Conservation (phyloP, 1,139 yeast genomes). For the Pichia sp. region DNA sequence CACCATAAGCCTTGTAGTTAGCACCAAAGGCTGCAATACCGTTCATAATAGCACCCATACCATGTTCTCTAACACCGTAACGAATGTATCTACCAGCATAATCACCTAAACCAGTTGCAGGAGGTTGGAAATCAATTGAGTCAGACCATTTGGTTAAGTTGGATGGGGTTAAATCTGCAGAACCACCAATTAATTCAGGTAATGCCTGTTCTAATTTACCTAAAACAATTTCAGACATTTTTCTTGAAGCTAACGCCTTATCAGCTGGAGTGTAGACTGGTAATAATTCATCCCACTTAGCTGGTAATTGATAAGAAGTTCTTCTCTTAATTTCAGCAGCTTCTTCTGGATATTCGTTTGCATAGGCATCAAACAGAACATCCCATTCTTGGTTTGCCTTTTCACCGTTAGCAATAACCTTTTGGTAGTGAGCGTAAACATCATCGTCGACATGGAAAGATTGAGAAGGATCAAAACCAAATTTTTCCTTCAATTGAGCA, state of each 20-base stretch:
- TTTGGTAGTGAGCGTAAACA: constrained; percentile 64
- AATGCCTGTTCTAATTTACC: constrained; percentile 54
- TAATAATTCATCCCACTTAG: constrained; percentile 68
- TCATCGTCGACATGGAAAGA: constrained; percentile 75
- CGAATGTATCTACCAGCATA: constrained; percentile 92
- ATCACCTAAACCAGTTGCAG: constrained; percentile 72
- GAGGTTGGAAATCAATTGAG: constrained; percentile 92
- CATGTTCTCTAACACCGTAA: constrained; percentile 99
- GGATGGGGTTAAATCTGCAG: constrained; percentile 97
- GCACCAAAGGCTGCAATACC: constrained; percentile 97
- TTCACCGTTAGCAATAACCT: constrained; percentile 56
- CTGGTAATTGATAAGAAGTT: constrained; percentile 74
- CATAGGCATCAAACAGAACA: constrained; percentile 52
- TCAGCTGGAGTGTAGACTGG: constrained; percentile 79
- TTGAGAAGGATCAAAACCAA: constrained; percentile 87
- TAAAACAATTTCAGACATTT: constrained; percentile 81
- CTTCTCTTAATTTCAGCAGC: constrained; percentile 84
- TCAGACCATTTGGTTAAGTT: constrained; percentile 87
- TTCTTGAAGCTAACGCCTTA: constrained; percentile 88
- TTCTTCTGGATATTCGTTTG: constrained; percentile 64
- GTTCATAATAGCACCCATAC: constrained; percentile 98
- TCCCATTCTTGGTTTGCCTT: constrained; percentile 73
- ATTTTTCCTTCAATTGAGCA: constrained; percentile 73
- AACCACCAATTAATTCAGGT: constrained; percentile 95
- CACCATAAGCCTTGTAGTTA: constrained; percentile 89